phyloP scores from a whole-genome alignment of 1,284 basidiomycete species.

The Gymnopus androsaceus region DNA sequence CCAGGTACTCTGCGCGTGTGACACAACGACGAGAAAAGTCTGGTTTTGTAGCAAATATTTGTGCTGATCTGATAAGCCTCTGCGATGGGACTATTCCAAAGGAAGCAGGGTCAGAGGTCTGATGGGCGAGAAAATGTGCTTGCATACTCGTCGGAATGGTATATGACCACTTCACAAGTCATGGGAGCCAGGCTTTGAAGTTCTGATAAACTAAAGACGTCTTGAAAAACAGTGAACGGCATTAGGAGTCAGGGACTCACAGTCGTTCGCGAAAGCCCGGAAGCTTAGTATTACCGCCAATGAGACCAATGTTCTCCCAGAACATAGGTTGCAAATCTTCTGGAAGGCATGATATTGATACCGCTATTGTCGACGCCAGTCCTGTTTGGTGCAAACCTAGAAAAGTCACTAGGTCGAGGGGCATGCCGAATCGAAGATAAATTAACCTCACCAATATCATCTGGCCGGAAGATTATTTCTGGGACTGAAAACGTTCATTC shows the following conservation, averaged over 20 bases:
- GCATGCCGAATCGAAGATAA: neutral
- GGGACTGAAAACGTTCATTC: constrained; percentile 87
- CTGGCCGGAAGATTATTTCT: constrained; percentile 87
- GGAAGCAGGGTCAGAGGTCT: constrained; percentile 7
- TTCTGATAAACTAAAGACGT: constrained; percentile 56
- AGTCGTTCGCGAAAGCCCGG: constrained; percentile 75
- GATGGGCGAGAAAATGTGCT: neutral
- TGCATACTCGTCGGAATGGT: constrained; percentile 72
- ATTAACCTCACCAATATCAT: constrained; percentile 73
- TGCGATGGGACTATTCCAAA: constrained; percentile 59
- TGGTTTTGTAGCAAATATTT: constrained; percentile 56
- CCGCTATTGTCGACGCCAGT: constrained; percentile 72
- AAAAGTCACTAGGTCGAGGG: constrained; percentile 2
- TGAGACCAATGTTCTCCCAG: constrained; percentile 90
- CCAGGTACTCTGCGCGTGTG: constrained; percentile 80
- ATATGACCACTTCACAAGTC: constrained; percentile 73
- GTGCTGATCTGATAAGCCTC: constrained; percentile 73
- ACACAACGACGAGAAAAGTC: constrained; percentile 57
- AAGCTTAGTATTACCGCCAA: constrained; percentile 82
- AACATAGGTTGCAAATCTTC: constrained; percentile 85
- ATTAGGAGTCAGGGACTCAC: constrained; percentile 43
- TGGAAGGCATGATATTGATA: constrained; percentile 74
- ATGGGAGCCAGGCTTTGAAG: constrained; percentile 78
- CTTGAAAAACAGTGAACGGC: neutral
- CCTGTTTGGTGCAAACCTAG: constrained; percentile 83